phyloP scores from a whole-genome alignment of 108 stramenopile genomes.

The Cyclostephanos tholiformis region DNA sequence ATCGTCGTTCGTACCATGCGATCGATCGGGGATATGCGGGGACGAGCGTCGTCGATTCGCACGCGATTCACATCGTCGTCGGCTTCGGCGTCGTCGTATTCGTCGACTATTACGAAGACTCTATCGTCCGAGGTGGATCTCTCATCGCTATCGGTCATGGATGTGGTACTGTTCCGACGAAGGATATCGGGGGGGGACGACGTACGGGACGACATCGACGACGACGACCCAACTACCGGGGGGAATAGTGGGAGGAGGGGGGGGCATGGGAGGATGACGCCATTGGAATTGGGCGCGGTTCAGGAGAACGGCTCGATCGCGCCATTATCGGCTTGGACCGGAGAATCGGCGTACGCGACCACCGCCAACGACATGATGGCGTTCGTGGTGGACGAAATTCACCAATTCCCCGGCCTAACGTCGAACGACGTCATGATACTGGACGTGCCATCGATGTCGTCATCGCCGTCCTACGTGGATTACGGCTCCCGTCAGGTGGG shows the following conservation, averaged over 20 bases:
- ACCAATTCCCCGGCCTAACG: slow-evolving; percentile 56
- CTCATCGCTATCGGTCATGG: slow-evolving; percentile 38
- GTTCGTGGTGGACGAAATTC: slow-evolving; percentile 67
- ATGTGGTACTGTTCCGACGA: slow-evolving; percentile 39
- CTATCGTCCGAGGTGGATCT: slow-evolving; percentile 10
- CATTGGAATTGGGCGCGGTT: slow-evolving; percentile 60
- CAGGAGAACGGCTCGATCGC: slow-evolving; percentile 71
- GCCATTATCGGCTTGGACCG: slow-evolving; percentile 71
- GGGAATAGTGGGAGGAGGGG: background rate
- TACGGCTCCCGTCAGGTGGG: slow-evolving; percentile 78
- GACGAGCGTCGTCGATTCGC: too few relatives aligned
- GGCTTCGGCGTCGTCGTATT: too few relatives aligned
- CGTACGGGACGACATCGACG: background rate
- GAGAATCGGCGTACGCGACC: slow-evolving; percentile 56
- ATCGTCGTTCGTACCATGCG: too few relatives aligned
- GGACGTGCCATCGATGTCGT: slow-evolving; percentile 17
- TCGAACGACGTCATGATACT: slow-evolving; percentile 30
- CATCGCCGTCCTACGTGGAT: slow-evolving; percentile 30
- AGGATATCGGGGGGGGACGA: background rate
- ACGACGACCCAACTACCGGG: too few relatives aligned
- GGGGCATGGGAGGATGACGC: slow-evolving; percentile 32
- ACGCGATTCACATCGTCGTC: too few relatives aligned
- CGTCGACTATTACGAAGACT: too few relatives aligned
- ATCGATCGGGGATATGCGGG: too few relatives aligned
- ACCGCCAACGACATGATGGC: slow-evolving; percentile 15